phyloP scores from a whole-genome alignment of 1,284 basidiomycete species.

The Rhizopogon parksii region DNA sequence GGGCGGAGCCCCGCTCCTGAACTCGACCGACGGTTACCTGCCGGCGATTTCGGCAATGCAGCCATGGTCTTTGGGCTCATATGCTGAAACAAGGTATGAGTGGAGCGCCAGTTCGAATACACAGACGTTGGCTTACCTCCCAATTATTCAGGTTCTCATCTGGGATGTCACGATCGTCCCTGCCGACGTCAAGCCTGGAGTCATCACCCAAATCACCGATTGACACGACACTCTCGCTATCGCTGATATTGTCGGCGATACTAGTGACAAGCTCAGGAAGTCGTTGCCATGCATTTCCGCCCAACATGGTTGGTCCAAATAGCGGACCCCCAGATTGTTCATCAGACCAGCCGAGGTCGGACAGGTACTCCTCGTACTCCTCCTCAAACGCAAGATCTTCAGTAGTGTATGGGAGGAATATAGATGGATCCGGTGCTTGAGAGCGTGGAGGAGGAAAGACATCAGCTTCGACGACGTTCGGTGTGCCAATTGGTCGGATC shows the following conservation, averaged over 20 bases:
- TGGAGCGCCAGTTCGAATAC: conserved; percentile 1
- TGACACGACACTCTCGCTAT: conserved; percentile 82
- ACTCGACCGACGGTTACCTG: conserved; percentile 69
- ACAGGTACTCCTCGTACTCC: conserved; percentile 82
- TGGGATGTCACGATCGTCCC: conserved; percentile 54
- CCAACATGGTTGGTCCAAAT: conserved; percentile 33
- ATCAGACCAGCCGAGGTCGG: conserved; percentile 71
- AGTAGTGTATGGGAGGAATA: conserved; percentile 77
- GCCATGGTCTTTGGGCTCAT: conserved; percentile 93
- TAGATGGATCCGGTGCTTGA: conserved; percentile 75
- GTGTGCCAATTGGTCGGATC: conserved; percentile 68
- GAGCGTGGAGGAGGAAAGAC: conserved; percentile 80
- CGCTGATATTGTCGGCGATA: conserved; percentile 77
- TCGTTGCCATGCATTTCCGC: conserved; percentile 65
- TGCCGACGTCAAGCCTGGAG: conserved; percentile 52
- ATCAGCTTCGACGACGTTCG: conserved; percentile 69
- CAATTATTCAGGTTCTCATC: conserved; percentile 87
- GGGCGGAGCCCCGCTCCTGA: conserved; percentile 77
- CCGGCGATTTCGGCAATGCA: conserved; percentile 82
- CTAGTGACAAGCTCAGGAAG: conserved; percentile 65
- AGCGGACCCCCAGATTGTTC: conserved; percentile 39
- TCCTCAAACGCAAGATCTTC: conserved; percentile 84
- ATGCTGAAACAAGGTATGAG: conserved; percentile 47
- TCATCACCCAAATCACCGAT: conserved; percentile 82
- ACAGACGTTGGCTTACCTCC: conserved; percentile 59